A percentile compares a stretch with the other conserved stretches of the same genome.
phyloP scores from a whole-genome alignment of 129 eudicot genomes.

The Tagetes erecta region DNA sequence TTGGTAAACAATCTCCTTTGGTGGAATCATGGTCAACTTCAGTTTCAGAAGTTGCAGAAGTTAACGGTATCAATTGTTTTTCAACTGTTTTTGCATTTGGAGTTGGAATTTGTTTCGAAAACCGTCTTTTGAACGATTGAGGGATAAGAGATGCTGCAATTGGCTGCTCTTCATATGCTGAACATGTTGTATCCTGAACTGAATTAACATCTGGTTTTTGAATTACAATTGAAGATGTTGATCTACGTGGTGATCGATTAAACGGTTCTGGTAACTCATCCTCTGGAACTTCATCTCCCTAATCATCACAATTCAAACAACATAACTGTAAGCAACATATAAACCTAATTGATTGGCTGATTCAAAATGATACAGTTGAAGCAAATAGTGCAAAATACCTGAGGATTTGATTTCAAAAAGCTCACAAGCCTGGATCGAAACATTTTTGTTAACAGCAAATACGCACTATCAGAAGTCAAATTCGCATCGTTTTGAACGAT shows the following conservation, averaged over 20 bases:
- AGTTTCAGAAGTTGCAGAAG: not conserved
- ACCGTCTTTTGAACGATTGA: conserved; percentile 52
- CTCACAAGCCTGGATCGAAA: conserved; percentile 61
- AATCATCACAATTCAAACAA: not conserved
- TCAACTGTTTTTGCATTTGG: conserved; percentile 18
- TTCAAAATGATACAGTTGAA: not conserved
- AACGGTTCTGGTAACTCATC: conserved; percentile 67
- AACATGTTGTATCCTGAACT: not conserved
- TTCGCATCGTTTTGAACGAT: conserved; percentile 40
- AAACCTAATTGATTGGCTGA: not conserved
- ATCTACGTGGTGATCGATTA: conserved; percentile 31
- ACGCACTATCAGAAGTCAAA: conserved; percentile 35
- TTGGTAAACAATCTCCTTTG: conserved; percentile 13
- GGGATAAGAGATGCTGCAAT: conserved; percentile 53
- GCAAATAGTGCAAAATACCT: conserved; percentile 42
- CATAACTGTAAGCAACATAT: not conserved
- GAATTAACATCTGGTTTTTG: not conserved
- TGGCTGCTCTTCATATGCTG: conserved; percentile 10
- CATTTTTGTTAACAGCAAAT: conserved; percentile 53
- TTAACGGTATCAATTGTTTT: not conserved
- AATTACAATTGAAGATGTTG: conserved; percentile 5
- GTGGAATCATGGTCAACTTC: not conserved
- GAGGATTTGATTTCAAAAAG: conserved; percentile 57
- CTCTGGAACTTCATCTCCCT: conserved; percentile 76
- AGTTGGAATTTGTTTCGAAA: conserved; percentile 34